Evolutionary conservation across 208 protist species (phyloP).

Genomic region (Borovskyia barvae): DNA sequence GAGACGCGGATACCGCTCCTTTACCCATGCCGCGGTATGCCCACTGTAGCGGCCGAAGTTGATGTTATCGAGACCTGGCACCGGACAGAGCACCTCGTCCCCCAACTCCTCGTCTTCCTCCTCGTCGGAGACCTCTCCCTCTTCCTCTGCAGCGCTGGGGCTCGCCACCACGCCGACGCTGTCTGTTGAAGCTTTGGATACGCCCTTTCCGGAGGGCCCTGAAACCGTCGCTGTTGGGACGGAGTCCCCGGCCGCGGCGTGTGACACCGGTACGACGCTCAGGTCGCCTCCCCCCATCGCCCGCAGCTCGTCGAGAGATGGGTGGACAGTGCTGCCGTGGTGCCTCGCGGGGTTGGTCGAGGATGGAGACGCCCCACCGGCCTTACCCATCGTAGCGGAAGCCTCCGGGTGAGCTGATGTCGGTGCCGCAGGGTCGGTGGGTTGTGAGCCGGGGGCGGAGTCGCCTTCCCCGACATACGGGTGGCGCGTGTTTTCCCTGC

Average conservation of each 20-base stretch:
- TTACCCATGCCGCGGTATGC: conserved; percentile 53
- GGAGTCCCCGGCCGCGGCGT: no score
- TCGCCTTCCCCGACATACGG: no score
- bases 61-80: conserved; percentile 81
- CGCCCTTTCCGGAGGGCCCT: not conserved
- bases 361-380: no score
- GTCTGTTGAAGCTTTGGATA: not conserved
- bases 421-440: no score
- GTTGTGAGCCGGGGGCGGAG: no score
- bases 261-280: conserved; percentile 9
- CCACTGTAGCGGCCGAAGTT: conserved; percentile 85
- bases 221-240: not conserved
- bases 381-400: no score
- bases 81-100: conserved; percentile 76
- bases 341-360: not conserved
- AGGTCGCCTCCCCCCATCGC: conserved; percentile 32
- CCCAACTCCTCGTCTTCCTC: conserved; percentile 37
- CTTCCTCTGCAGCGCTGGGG: not conserved
- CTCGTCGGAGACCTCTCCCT: not conserved
- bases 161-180: not conserved
- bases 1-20: conserved; percentile 57
- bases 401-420: no score
- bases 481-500: not conserved
- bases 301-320: conserved; percentile 14
- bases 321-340: conserved; percentile 1